These are phyloP conservation scores for Syncephalastrum contaminatum DNA, from an alignment of 371 early-diverging fungal species.

Conservation along the genomic window DNA sequence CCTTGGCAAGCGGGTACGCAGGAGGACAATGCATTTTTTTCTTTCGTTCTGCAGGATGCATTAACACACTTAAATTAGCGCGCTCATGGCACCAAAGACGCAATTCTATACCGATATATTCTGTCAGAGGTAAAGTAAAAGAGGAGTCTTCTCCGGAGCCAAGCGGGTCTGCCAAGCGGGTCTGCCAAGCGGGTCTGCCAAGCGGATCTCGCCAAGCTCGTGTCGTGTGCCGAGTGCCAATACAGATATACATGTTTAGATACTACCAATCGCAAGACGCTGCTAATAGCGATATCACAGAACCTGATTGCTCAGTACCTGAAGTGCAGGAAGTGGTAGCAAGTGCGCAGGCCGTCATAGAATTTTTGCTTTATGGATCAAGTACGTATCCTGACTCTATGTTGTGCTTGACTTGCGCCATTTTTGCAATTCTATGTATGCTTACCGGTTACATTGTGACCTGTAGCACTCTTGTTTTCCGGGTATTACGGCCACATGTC, in stretches of 20 bases:
- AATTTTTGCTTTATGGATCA: constrained; percentile 25
- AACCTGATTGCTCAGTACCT: constrained; percentile 37
- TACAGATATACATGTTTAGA: neutral
- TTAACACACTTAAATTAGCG: constrained; percentile 11
- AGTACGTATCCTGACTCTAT: constrained; percentile 21
- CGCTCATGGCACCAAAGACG: constrained; percentile 26
- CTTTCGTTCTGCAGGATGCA: neutral
- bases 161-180: neutral
- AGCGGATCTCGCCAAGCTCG: neutral
- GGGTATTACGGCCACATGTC: constrained; percentile 41
- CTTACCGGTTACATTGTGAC: neutral
- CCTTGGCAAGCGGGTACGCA: no score
- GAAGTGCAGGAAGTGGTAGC: constrained; percentile 44
- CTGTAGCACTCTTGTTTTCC: constrained; percentile 34
- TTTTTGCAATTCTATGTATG: neutral
- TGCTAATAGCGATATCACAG: constrained; percentile 2
- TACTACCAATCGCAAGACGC: constrained; percentile 25
- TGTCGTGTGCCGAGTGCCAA: neutral
- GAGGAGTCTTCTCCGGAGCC: neutral
- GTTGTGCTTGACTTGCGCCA: no score
- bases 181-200: neutral
- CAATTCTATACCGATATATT: constrained; percentile 35
- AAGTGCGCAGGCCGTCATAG: constrained; percentile 27
- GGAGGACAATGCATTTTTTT: no score
- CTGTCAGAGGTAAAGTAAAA: constrained; percentile 30